These are phyloP conservation scores for Sanghuangporus baumii DNA, from an alignment of 1,284 basidiomycete genomes.

Conservation along the genomic window DNA sequence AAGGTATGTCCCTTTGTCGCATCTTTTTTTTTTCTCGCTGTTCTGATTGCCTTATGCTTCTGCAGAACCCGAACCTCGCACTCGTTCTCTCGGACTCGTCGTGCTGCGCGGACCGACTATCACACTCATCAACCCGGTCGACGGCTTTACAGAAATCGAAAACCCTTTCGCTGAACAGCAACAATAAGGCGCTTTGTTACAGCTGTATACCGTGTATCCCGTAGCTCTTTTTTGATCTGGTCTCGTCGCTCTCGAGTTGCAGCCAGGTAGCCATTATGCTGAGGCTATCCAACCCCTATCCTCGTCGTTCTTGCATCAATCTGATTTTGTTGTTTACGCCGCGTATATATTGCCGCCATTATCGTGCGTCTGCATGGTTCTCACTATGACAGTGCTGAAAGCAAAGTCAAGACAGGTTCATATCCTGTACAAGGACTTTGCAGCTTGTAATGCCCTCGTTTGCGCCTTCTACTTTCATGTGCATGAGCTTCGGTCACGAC, in stretches of 20 bases:
- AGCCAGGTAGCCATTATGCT: conserved; percentile 11
- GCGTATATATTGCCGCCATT: background rate
- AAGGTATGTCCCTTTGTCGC: conserved; percentile 40
- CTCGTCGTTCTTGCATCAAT: background rate
- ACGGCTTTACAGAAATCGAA: conserved; percentile 86
- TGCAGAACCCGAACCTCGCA: conserved; percentile 59
- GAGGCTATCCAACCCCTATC: conserved; percentile 7
- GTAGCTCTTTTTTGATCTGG: background rate
- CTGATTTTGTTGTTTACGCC: background rate
- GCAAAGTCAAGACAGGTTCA: too few relatives aligned
- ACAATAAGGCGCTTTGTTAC: conserved; percentile 20
- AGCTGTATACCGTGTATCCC: background rate
- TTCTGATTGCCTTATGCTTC: conserved; percentile 11
- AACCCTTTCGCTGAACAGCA: conserved; percentile 71
- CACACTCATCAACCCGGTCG: conserved; percentile 87
- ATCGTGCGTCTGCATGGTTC: background rate
- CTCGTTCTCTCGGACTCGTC: conserved; percentile 73
- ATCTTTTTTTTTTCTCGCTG: conserved; percentile 16
- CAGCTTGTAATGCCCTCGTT: too few relatives aligned
- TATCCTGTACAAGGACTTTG: too few relatives aligned
- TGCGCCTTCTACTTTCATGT: too few relatives aligned
- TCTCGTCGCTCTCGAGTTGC: background rate
- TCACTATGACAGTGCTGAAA: too few relatives aligned
- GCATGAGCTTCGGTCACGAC: too few relatives aligned
- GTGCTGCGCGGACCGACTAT: conserved; percentile 92